A percentile compares a stretch with the other conserved stretches of the same genome.
phyloP scores from a whole-genome alignment of 768 basidiomycete species.

The Leucocoprinus birnbaumii region DNA sequence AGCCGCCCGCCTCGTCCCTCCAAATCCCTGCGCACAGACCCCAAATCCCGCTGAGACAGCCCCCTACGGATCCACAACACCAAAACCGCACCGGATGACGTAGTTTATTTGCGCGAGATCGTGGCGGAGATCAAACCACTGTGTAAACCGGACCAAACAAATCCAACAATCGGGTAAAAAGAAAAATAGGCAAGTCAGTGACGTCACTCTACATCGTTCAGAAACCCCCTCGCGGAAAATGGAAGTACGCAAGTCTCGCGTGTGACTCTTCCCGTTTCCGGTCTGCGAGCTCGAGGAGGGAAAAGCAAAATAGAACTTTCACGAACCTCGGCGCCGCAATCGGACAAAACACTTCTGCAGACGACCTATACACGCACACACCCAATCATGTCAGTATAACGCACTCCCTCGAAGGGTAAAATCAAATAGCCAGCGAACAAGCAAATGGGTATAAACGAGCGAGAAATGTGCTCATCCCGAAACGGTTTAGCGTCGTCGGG shows the following conservation, averaged over 20 bases:
- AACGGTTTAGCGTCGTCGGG: too few relatives aligned
- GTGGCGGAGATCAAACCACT: constrained; percentile 64
- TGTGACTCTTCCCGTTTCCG: too few relatives aligned
- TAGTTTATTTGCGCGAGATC: constrained; percentile 40
- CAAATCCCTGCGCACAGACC: constrained; percentile 4
- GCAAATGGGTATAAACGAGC: too few relatives aligned
- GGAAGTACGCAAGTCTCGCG: background rate
- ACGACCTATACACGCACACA: background rate
- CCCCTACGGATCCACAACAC: background rate
- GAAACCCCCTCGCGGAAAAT: background rate
- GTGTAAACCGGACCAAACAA: constrained; percentile 2
- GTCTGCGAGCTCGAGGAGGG: too few relatives aligned
- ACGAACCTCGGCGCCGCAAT: constrained; percentile 81
- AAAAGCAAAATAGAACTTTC: constrained; percentile 6
- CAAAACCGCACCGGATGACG: constrained; percentile 8
- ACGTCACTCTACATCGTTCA: too few relatives aligned
- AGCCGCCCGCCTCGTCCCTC: too few relatives aligned
- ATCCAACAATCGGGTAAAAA: background rate
- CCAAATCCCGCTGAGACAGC: too few relatives aligned
- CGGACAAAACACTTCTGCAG: constrained; percentile 86
- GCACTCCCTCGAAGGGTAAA: background rate
- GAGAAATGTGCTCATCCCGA: too few relatives aligned
- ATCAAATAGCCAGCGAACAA: too few relatives aligned
- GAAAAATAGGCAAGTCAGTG: background rate
- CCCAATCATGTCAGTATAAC: background rate